phyloP scores from a whole-genome alignment of 2,329 filamentous ascomycete genomes.

The Beauveria medogensis region DNA sequence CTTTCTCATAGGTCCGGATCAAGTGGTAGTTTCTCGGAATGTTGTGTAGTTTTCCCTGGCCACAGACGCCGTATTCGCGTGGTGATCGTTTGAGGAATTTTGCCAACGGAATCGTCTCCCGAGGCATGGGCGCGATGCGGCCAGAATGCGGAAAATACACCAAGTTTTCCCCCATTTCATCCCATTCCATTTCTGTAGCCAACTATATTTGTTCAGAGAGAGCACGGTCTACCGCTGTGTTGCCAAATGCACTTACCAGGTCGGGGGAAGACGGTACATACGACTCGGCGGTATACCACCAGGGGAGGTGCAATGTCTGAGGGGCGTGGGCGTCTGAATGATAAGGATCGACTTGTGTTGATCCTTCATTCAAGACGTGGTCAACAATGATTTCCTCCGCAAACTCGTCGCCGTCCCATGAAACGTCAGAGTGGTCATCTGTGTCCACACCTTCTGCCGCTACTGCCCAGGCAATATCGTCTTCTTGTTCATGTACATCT shows the following conservation, averaged over 20 bases:
- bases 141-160: constrained; percentile 29
- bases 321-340: no score
- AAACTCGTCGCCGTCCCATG: neutral
- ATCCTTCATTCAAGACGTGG: constrained; percentile 6
- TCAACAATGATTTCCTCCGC: neutral
- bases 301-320: neutral
- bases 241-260: neutral
- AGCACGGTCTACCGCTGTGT: neutral
- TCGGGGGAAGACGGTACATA: neutral
- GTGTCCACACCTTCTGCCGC: neutral
- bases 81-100: constrained; percentile 16
- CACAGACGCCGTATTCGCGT: neutral
- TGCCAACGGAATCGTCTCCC: constrained; percentile 13
- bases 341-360: neutral
- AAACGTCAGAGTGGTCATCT: neutral
- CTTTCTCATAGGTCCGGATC: constrained; percentile 40
- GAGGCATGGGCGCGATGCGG: constrained; percentile 14
- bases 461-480: neutral
- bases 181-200: neutral
- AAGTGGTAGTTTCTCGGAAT: constrained; percentile 25
- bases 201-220: neutral
- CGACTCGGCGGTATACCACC: neutral
- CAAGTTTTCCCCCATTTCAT: constrained; percentile 20
- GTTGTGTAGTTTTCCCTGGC: neutral
- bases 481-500: neutral